Base-by-base conservation (phyloP, 2,329 filamentous ascomycete genomes). In the Epichloe coenophiala region DNA sequence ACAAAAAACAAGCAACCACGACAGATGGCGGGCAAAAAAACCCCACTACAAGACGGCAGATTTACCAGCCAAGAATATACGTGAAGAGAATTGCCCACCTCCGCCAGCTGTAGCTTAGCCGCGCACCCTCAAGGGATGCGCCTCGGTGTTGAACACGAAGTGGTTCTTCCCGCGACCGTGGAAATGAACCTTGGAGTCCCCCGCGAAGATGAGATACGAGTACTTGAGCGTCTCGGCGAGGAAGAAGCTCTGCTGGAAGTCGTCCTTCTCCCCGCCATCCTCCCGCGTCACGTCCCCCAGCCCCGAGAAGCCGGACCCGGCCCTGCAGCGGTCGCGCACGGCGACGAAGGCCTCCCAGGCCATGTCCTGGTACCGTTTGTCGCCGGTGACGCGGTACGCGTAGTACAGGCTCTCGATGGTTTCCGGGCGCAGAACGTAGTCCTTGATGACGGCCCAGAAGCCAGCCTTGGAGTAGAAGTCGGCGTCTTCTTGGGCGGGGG, bases 141-240 rank as follows among this genome's bases (percentile, higher is more conserved):
- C 71, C 59, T 75, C 73, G 0, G 73, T 75, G 57, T 75, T 75
- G 53, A 65, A 75, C 5, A 76, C 72, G 56, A 68, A 79, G 51
- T 67, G 50, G 55, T 74, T 76, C 12, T 63, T 58, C 44, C 44
- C 36, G 1, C 70, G 67, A 45, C 78, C 64, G 59, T 78, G 74
- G 59, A 72, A 74, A 3, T 79, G 75, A 59, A 71, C 73, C 3
- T 63, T 61, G 1, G 73, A 78, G 21, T 87, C 83, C 62, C 66
- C 69, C 0, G 77, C 74, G 61, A 81, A 80, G 51, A 86, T 85
- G 58, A 94, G 64, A 68, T 86, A 94, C 50, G 77, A 71, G 64
- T 94, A 94, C 73, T 95, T 95, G 64, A 95, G 63, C 54, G 89
- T 84, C 71, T 95, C 88, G 0, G 88, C 88, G 63, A 94, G 88